phyloP scores from a whole-genome alignment of 371 early-diverging fungal species.

The Rhizopus stolonifer region DNA sequence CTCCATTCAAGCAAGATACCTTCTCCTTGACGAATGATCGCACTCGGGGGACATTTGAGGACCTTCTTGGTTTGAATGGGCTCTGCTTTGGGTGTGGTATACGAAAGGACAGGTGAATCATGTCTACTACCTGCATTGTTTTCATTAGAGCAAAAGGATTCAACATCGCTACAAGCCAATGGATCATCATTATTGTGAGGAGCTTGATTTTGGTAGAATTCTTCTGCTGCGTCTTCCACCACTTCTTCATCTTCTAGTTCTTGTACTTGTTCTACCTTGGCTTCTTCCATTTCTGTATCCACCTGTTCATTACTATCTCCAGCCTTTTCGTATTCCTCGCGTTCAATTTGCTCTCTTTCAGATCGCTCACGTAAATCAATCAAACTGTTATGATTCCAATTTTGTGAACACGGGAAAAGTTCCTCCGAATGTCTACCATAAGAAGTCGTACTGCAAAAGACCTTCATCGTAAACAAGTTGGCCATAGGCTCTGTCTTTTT shows the following conservation, averaged over 20 bases:
- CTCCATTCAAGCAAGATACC: slow-evolving; percentile 32
- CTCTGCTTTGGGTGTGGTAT: background rate
- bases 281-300: slow-evolving; percentile 20
- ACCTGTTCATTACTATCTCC: slow-evolving; percentile 5
- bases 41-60: slow-evolving; percentile 21
- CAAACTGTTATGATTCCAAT: background rate
- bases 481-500: slow-evolving; percentile 34
- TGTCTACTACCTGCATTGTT: background rate
- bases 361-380: slow-evolving; percentile 22
- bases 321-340: slow-evolving; percentile 14
- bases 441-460: slow-evolving; percentile 23
- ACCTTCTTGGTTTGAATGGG: background rate
- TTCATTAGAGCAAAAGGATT: background rate
- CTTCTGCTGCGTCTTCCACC: slow-evolving; percentile 20
- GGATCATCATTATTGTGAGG: background rate
- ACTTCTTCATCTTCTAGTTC: slow-evolving; percentile 9
- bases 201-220: background rate
- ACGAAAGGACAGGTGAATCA: background rate
- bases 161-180: background rate
- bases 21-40: slow-evolving; percentile 46
- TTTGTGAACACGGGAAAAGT: slow-evolving; percentile 12
- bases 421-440: slow-evolving; percentile 9
- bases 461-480: slow-evolving; percentile 46
- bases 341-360: slow-evolving; percentile 15
- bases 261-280: background rate